Evolutionary conservation across 2,329 filamentous ascomycete genomes (phyloP), one percentile per base, ranked within the genome.

Genomic region (Fusarium verticillioides): DNA sequence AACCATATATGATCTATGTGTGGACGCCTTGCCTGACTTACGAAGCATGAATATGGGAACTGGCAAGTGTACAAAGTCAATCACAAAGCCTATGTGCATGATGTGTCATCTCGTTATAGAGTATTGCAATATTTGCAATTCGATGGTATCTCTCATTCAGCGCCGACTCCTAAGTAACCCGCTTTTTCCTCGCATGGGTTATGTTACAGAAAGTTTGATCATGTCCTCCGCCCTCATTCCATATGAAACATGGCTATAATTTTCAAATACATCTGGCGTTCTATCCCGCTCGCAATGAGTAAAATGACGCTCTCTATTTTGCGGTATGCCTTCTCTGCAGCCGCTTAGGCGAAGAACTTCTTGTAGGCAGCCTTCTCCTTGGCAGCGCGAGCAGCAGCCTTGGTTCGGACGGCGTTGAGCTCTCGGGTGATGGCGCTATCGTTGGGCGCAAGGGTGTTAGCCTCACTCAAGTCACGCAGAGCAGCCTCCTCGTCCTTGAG

Each of bases 291-390:
- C 49, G 12, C 23, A 36, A 52, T 37, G 66, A 36, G 47, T 56
- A 69, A 74, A 64, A 59, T 32, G 32, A 69, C 58, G 54, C 50
- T 56, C 39, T 62, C 53, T 58, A 65, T 63, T 56, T 64, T 59
- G 15, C 36, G 23, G 19, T 30, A 30, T 56, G 28, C 40, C 58
- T 54, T 47, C 64, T 23, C n/a, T 34, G 42, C 19, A 23, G 32
- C 37, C 49, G 18, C 39, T 69, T 79, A 91, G 44, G 86, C 82
- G 81, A 98, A 98, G 84, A 97, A 96, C 85, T 97, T 98, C 85
- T 93, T 93, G 82, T 96, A 97, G 10, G 92, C 93, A 77, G 93
- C 94, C 89, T 95, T 97, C 87, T 98, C 94, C 89, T 95, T 97
- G 81, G 93, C 93, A 70, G 90, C 88, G 70, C 92, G 89, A 65